phyloP scores from a whole-genome alignment of 108 stramenopile genomes.

The Nitzschia inconspicua region DNA sequence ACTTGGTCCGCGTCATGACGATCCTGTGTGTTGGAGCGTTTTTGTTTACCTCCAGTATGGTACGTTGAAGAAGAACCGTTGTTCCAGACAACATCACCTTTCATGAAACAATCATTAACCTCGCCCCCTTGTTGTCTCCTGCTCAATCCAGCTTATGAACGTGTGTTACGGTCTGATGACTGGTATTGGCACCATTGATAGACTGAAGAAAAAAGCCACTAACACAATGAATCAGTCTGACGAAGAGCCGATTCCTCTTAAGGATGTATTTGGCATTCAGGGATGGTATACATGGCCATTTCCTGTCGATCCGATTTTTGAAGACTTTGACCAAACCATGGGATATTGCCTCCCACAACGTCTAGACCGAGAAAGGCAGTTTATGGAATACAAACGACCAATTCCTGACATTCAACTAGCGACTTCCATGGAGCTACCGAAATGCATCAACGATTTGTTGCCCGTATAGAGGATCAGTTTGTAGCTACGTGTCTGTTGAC shows the following conservation, averaged over 20 bases:
- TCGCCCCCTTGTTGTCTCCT: no score
- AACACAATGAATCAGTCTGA: constrained; percentile 80
- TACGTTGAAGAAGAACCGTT: no score
- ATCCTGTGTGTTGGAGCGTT: constrained; percentile 57
- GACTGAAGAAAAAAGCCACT: constrained; percentile 85
- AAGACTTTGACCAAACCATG: constrained; percentile 79
- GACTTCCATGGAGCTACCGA: constrained; percentile 39
- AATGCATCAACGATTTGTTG: constrained; percentile 47
- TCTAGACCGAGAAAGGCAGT: constrained; percentile 64
- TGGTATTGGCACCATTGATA: constrained; percentile 88
- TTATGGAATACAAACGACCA: constrained; percentile 45
- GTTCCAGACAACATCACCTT: no score
- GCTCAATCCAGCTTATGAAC: no score
- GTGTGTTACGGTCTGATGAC: constrained; percentile 85
- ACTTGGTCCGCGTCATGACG: constrained; percentile 76
- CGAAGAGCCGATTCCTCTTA: constrained; percentile 79
- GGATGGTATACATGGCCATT: constrained; percentile 78
- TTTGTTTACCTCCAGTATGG: constrained; percentile 80
- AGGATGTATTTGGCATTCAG: constrained; percentile 87
- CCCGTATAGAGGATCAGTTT: constrained; percentile 44
- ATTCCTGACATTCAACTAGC: constrained; percentile 27
- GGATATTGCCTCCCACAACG: constrained; percentile 79
- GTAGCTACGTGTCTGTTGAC: not conserved
- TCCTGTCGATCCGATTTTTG: constrained; percentile 85
- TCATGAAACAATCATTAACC: no score